Conservation (phyloP, 2,329 filamentous ascomycete genomes). For the Parastagonospora nodorum region DNA sequence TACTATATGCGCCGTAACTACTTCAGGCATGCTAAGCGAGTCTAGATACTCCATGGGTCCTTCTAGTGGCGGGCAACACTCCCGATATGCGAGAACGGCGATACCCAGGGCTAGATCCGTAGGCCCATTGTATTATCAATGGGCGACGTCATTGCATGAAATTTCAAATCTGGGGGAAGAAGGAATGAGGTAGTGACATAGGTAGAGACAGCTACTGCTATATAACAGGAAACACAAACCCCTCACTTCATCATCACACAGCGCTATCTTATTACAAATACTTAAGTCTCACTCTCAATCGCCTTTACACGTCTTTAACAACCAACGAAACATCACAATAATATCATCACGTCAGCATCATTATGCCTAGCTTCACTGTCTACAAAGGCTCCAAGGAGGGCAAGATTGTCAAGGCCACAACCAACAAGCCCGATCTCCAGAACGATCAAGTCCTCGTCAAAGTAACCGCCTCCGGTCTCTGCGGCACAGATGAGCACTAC, state of each 20-base stretch:
- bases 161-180: constrained; percentile 12
- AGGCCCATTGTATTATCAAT: constrained; percentile 16
- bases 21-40: not conserved
- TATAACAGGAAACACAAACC: not conserved
- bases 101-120: constrained; percentile 13
- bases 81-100: constrained; percentile 14
- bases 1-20: not conserved
- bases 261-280: not conserved
- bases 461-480: constrained; percentile 70
- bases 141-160: constrained; percentile 27
- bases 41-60: not conserved
- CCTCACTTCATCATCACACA: not conserved
- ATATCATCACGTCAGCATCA: constrained; percentile 2
- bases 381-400: constrained; percentile 67
- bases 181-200: not conserved
- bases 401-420: constrained; percentile 57
- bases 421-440: constrained; percentile 50
- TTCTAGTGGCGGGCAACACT: constrained; percentile 18
- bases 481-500: constrained; percentile 63
- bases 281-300: not conserved
- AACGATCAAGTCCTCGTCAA: constrained; percentile 65
- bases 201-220: not conserved
- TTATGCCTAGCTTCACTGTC: constrained; percentile 60
- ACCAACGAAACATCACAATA: not conserved
- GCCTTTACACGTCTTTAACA: not conserved